Conservation (phyloP, 2,329 filamentous ascomycete genomes). For the Didymella pinodella region DNA sequence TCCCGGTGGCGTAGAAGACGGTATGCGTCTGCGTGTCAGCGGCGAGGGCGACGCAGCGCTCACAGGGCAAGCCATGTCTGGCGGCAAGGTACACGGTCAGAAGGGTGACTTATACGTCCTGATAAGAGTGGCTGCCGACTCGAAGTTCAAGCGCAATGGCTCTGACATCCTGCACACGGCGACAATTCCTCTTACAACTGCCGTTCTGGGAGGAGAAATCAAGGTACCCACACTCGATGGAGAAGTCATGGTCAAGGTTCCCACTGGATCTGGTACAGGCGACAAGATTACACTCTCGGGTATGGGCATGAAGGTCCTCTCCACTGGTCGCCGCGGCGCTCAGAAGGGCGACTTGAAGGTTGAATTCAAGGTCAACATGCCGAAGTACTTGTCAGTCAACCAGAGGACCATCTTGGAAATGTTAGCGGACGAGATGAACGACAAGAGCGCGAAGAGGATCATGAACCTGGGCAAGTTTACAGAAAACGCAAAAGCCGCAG, state of each 20-base stretch:
- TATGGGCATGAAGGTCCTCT: constrained; percentile 92
- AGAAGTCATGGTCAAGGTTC: constrained; percentile 87
- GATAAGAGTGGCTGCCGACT: constrained; percentile 86
- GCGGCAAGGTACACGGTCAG: constrained; percentile 66
- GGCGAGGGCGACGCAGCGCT: constrained; percentile 87
- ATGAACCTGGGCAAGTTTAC: constrained; percentile 77
- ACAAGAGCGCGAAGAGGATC: constrained; percentile 87
- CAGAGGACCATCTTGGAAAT: constrained; percentile 94
- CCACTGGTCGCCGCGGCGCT: constrained; percentile 62
- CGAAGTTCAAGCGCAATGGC: constrained; percentile 86
- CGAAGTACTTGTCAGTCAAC: constrained; percentile 89
- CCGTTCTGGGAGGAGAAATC: constrained; percentile 88
- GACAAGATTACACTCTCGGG: constrained; percentile 88
- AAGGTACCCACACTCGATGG: constrained; percentile 89
- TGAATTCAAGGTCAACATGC: constrained; percentile 94
- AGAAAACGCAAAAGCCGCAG: constrained; percentile 28
- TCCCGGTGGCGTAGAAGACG: constrained; percentile 93
- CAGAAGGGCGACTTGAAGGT: constrained; percentile 84
- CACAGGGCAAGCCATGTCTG: constrained; percentile 72
- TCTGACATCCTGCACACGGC: constrained; percentile 94
- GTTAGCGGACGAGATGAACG: constrained; percentile 93
- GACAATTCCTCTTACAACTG: constrained; percentile 89
- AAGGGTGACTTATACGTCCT: constrained; percentile 91
- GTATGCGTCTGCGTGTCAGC: constrained; percentile 86
- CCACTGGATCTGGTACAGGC: constrained; percentile 89